These are phyloP conservation scores for Aspergillus sp. DNA, from an alignment of 2,329 filamentous ascomycete genomes.

Conservation along the genomic window DNA sequence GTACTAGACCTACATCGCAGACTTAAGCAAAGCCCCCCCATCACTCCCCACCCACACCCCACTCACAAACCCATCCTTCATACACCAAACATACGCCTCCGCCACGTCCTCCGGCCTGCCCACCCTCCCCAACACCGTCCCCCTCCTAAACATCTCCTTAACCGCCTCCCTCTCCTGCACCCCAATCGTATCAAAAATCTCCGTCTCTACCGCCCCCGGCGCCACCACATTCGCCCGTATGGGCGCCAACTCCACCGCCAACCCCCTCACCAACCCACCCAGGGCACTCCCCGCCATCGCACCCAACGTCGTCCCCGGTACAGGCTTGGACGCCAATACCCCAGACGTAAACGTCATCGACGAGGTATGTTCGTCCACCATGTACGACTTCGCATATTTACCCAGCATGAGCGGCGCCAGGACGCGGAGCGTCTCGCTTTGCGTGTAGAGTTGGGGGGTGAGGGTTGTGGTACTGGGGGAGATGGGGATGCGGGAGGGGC, in stretches of 20 bases:
- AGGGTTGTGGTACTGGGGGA: slow-evolving; percentile 24
- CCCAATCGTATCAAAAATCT: slow-evolving; percentile 31
- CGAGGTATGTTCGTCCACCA: slow-evolving; percentile 29
- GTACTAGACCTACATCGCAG: too few species aligned
- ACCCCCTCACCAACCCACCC: slow-evolving; percentile 38
- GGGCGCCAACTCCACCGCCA: slow-evolving; percentile 47
- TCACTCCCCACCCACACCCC: slow-evolving; percentile 37
- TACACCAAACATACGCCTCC: slow-evolving; percentile 48
- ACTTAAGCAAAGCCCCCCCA: slow-evolving; percentile 39
- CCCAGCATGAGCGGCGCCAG: slow-evolving; percentile 40
- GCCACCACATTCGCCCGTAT: slow-evolving; percentile 46
- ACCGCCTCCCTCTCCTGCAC: slow-evolving; percentile 21
- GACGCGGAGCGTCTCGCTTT: slow-evolving; percentile 35
- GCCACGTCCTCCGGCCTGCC: slow-evolving; percentile 38
- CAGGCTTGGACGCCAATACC: slow-evolving; percentile 36
- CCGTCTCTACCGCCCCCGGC: slow-evolving; percentile 46
- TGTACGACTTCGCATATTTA: slow-evolving; percentile 42
- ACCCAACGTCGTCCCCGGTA: slow-evolving; percentile 33
- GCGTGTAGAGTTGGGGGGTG: slow-evolving; percentile 18
- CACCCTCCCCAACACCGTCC: slow-evolving; percentile 27
- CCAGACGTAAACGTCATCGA: slow-evolving; percentile 48
- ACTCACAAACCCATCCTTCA: slow-evolving; percentile 46
- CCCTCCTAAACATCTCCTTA: slow-evolving; percentile 27
- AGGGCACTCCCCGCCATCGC: slow-evolving; percentile 27
- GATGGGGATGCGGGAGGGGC: slow-evolving; percentile 22